A percentile compares a stretch with the other conserved stretches of the same genome.
Evolutionary conservation across 805 yeast genomes (phyloP).

Genomic region (Lipomyces sp.): DNA sequence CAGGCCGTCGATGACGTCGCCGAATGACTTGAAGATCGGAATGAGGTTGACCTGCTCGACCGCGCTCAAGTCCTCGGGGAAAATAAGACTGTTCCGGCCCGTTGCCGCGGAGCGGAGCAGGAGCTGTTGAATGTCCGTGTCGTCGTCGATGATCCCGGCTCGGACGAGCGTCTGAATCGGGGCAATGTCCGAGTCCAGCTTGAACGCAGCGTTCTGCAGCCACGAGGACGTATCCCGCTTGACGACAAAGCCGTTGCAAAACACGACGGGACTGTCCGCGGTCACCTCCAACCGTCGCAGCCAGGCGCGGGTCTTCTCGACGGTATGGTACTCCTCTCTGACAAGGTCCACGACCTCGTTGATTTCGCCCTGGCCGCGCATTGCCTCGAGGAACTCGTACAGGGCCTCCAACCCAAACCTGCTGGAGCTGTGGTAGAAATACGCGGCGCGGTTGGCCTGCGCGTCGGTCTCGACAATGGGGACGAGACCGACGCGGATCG

Average conservation of each 20-base stretch:
- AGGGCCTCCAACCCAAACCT: background rate
- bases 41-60: slow-evolving; percentile 36
- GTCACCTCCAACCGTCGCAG: slow-evolving; percentile 41
- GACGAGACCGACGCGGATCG: slow-evolving; percentile 80
- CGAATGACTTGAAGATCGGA: slow-evolving; percentile 1
- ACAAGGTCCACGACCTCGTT: slow-evolving; percentile 10
- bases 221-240: slow-evolving; percentile 46
- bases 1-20: slow-evolving; percentile 9
- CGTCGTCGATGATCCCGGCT: slow-evolving; percentile 32
- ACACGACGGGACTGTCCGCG: slow-evolving; percentile 49
- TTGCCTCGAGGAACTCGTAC: slow-evolving; percentile 1
- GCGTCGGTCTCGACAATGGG: slow-evolving; percentile 46
- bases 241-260: slow-evolving; percentile 70
- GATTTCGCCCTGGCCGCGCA: background rate
- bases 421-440: slow-evolving; percentile 22
- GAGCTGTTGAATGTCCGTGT: slow-evolving; percentile 38
- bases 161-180: slow-evolving; percentile 33
- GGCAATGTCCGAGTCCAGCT: slow-evolving; percentile 50
- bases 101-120: slow-evolving; percentile 45
- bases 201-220: slow-evolving; percentile 30
- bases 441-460: slow-evolving; percentile 14
- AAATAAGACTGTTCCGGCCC: slow-evolving; percentile 49
- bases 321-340: background rate
- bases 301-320: slow-evolving; percentile 34
- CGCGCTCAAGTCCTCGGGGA: slow-evolving; percentile 47